Evolutionary conservation across 441 rosid species (phyloP), one percentile per base, ranked within the genome.

Genomic region (Corymbia citriodora): DNA sequence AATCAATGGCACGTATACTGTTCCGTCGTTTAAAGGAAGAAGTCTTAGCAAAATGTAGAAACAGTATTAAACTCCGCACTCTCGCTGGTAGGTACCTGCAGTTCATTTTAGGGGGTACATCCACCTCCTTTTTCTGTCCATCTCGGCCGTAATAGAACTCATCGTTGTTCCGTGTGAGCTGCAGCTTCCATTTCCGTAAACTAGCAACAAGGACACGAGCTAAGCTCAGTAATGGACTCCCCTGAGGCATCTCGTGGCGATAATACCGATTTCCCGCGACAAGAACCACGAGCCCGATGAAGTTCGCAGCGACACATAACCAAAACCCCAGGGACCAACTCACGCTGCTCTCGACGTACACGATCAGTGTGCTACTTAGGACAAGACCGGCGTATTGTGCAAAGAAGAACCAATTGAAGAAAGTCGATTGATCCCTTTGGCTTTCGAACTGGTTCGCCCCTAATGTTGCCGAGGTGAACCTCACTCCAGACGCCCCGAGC

Each of bases 321-420:
- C 89, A 68, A 54, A 88, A 88, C 25, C 89, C 89, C 9, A 70
- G 10, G 36, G 55, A 13, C 89, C 89, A 88, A 72, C 89, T 88
- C 83, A 88, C 89, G 52, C 86, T 70, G 57, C 25, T 86, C 61
- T 88, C 85, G 63, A 88, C 45, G 36, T 88, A 88, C 57, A 88
- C 57, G 49, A 70, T 68, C 81, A 70, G 85, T 3, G 65, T 88
- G 83, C 48, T 50, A 8, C 85, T 74, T 36, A 53, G 57, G 85
- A 68, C 81, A 31, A 9, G n/a, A 55, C 85, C 65, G 17, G 48
- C 82, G 9, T 88, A 88, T 74, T 33, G 45, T 18, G 89, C 89
- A 49, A 88, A 88, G 59, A 88, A 88, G 83, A 48, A 88, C 89
- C 89, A 88, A 33, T 88, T 88, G 81, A 88, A 88, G 89, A 88